Base-by-base conservation (phyloP, 495 filamentous ascomycete genomes). In the Pseudoneurospora amorphoporcata region DNA sequence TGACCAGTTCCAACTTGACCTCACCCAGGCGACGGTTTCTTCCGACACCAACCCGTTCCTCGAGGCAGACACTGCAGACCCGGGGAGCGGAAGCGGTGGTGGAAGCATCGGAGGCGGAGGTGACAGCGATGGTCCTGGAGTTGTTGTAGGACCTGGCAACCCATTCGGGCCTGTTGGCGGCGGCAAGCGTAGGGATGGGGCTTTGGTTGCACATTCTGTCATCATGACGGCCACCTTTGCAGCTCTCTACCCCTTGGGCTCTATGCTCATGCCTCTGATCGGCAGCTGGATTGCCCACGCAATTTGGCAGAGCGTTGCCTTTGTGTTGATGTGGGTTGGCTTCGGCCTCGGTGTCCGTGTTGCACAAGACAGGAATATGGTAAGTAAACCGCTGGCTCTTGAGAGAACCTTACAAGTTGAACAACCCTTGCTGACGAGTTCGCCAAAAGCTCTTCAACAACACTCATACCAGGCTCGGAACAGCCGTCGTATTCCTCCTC, bases 41-140 rank as follows among this genome's bases (percentile, higher is more conserved):
- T 83, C 79, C 69, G 86, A 87, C 69, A 79, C 77, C 40, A 93
- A 95, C 75, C 90, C 92, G 0, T 92, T 92, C 78, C 70, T 82
- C 3, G 45, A 42, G 8, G 53, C 16, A 17, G 70, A 43, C 37
- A 70, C 68, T n/a, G 32, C 16, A 65, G 29, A 65, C 7, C 53
- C 53, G 53, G 53, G 14, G 35, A 17, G 68, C 69, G 70, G 68
- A 14, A 53, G 72, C 70, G 73, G 69, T 10, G 37, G 58, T 37
- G 71, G 72, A 23, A 42, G 61, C 35, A 71, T 69, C 43, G 69
- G 70, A n/a, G 70, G 16, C 43, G 75, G 71, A 39, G 43, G 43
- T 35, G 72, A 58, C n/a, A 23, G 45, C 35, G 73, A 75, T 35
- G 12, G 35, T 37, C 53, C 53, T 65, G 53, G 29, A 65, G 29